A percentile compares a stretch with the other conserved stretches of the same genome.
phyloP scores from a whole-genome alignment of 345 rosid species.

The Arabidopsis suecica region DNA sequence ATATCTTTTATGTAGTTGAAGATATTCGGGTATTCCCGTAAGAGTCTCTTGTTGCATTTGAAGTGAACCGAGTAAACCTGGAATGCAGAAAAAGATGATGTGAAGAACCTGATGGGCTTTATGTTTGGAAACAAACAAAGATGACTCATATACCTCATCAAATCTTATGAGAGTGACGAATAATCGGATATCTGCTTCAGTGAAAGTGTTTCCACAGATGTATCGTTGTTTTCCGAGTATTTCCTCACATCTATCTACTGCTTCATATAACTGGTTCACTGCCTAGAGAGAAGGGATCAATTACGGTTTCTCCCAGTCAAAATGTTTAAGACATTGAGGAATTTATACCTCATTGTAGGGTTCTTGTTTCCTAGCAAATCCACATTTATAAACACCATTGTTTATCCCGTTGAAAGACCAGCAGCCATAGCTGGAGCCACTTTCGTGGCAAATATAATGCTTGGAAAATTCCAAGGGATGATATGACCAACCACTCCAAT shows the following conservation, averaged over 20 bases:
- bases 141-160: conserved; percentile 66
- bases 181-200: conserved; percentile 79
- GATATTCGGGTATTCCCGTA: conserved; percentile 72
- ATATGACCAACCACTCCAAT: conserved; percentile 67
- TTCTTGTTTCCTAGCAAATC: conserved; percentile 61
- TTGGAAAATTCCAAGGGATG: conserved; percentile 90
- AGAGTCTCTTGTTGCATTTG: conserved; percentile 84
- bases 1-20: conserved; percentile 75
- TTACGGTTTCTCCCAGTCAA: no score
- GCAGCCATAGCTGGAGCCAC: conserved; percentile 78
- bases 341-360: conserved; percentile 58
- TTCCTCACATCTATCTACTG: conserved; percentile 78
- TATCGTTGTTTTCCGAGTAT: conserved; percentile 71
- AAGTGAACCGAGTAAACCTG: conserved; percentile 82
- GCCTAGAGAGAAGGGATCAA: conserved; percentile 55
- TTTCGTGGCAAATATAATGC: conserved; percentile 64
- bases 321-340: conserved; percentile 7
- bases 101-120: conserved; percentile 12
- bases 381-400: conserved; percentile 62
- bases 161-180: conserved; percentile 92
- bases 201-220: conserved; percentile 68
- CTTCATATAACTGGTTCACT: conserved; percentile 64
- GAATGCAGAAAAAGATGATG: background rate
- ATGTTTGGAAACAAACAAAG: background rate
- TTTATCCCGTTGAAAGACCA: conserved; percentile 59